Evolutionary conservation across 2,329 filamentous ascomycete genomes (phyloP).

Genomic region (Fusarium mundagurra): DNA sequence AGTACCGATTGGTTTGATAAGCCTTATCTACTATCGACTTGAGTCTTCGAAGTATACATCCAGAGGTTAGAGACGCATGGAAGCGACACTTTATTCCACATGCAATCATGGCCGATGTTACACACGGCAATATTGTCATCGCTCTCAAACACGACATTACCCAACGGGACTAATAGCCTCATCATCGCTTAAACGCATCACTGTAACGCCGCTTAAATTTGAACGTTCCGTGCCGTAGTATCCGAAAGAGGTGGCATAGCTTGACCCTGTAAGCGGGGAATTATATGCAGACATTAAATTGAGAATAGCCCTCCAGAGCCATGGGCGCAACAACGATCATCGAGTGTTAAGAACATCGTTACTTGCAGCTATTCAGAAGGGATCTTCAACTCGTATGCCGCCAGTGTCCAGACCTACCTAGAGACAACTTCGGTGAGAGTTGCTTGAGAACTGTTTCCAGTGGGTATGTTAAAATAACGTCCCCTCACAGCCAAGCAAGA

Average conservation of each 20-base stretch:
- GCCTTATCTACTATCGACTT: not conserved
- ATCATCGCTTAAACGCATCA: too few species aligned
- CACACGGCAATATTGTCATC: not conserved
- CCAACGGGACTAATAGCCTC: too few species aligned
- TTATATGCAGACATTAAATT: too few species aligned
- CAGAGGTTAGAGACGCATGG: not conserved
- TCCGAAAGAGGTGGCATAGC: not conserved
- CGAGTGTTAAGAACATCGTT: accelerated
- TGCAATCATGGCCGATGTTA: not conserved
- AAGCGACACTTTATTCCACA: not conserved
- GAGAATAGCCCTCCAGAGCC: too few species aligned
- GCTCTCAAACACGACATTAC: too few species aligned
- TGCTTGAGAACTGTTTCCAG: too few species aligned
- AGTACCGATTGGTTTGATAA: not conserved
- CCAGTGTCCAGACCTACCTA: not conserved
- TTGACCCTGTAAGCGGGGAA: not conserved
- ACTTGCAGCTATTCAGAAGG: too few species aligned
- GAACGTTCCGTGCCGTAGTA: not conserved
- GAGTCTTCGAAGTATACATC: too few species aligned
- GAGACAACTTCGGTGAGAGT: too few species aligned
- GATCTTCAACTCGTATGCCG: too few species aligned
- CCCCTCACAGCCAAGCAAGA: not conserved
- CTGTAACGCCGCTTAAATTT: not conserved
- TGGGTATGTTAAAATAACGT: too few species aligned
- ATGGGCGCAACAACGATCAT: too few species aligned